Base-by-base conservation (phyloP, 1,284 basidiomycete species). In the Cryptococcus sp. region DNA sequence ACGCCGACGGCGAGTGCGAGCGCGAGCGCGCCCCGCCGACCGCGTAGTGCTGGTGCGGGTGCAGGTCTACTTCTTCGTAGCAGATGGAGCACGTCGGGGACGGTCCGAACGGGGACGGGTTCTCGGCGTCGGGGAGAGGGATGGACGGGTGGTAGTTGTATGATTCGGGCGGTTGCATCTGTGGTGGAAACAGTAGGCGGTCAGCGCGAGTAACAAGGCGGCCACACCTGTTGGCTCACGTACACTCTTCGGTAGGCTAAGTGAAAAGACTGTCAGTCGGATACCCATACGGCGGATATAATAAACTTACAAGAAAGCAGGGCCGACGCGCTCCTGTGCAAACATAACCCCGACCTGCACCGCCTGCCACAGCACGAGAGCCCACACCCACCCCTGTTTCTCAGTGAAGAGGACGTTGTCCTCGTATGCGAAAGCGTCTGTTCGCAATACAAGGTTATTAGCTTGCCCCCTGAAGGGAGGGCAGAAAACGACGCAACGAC, bases 61-160 rank as follows among this genome's bases (percentile, higher is more conserved):
- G 42, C 1, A 62, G 47, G 28, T 83, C 69, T 59, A 93, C 92
- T 8, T 85, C 82, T 59, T 94, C 91, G 88, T 93, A 91, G 71
- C 91, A 94, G 59, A 94, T 93, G 3, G 88, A 84, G 66, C 91
- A 94, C 67, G 92, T 89, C 5, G 87, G 89, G 16, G 91, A 83
- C 61, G 84, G 55, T 33, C 54, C 58, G 23, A 52, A 44, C 12
- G 52, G 82, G 43, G 85, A 84, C 8, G 85, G 84, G 6, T 86
- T 81, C 73, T 91, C 89, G 0, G 85, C 73, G 67, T 91, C 88
- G 1, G 85, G 80, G 16, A 42, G 68, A 1, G 87, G 86, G 42
- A 93, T 77, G 1, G 83, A 79, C 9, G 89, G 91, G 72, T 93
- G 91, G 70, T 92, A 94, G 70, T 94, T 83, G 77, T 93, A 90